A percentile compares a stretch with the other conserved stretches of the same genome.
These are phyloP conservation scores for Talaromyces thailandensis DNA, from an alignment of 495 filamentous ascomycete species.

Conservation along the genomic window DNA sequence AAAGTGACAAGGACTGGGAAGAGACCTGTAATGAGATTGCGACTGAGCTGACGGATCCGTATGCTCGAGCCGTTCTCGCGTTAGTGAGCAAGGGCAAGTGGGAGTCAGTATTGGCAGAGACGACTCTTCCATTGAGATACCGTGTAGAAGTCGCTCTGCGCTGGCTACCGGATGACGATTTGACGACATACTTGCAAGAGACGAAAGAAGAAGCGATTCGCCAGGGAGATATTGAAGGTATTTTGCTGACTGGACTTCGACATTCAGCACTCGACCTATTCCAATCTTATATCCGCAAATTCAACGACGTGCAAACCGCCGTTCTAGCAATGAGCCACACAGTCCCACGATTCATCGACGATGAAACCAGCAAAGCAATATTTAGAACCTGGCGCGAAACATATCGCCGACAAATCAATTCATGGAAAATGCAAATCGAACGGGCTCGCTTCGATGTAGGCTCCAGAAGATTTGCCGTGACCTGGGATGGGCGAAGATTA, in stretches of 20 bases:
- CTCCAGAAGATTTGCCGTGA: conserved; percentile 51
- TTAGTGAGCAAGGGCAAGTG: conserved; percentile 84
- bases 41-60: conserved; percentile 66
- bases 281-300: conserved; percentile 79
- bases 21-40: conserved; percentile 51
- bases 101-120: conserved; percentile 71
- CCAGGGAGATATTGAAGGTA: conserved; percentile 78
- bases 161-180: conserved; percentile 69
- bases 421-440: conserved; percentile 55
- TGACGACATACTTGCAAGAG: conserved; percentile 61
- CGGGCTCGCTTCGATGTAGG: conserved; percentile 53
- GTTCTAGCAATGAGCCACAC: conserved; percentile 75
- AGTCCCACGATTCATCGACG: conserved; percentile 71
- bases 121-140: conserved; percentile 73
- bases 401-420: conserved; percentile 76
- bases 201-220: conserved; percentile 54
- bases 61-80: conserved; percentile 85
- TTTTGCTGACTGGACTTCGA: conserved; percentile 78
- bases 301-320: conserved; percentile 82
- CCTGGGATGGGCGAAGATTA: conserved; percentile 52
- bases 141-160: conserved; percentile 79
- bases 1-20: conserved; percentile 46
- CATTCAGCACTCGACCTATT: conserved; percentile 74
- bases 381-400: conserved; percentile 72
- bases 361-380: conserved; percentile 41